phyloP scores from a whole-genome alignment of 139 green algal species.

The Nannochloris sp. region DNA sequence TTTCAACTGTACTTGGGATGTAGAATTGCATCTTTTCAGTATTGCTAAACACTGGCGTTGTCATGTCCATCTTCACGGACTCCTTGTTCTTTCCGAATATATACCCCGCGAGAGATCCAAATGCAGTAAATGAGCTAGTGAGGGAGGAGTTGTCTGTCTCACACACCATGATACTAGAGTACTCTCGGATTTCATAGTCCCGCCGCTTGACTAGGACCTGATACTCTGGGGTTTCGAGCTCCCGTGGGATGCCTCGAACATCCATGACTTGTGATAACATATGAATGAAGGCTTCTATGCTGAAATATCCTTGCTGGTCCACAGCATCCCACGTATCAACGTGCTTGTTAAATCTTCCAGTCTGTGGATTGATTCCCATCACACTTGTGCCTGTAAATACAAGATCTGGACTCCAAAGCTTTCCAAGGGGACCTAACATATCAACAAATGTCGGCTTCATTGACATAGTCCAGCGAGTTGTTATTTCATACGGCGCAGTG shows the following conservation, averaged over 20 bases:
- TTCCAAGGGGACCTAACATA: neutral
- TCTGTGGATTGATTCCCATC: constrained; percentile 55
- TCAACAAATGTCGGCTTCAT: constrained; percentile 21
- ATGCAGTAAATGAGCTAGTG: constrained; percentile 28
- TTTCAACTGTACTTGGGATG: neutral
- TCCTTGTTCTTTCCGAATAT: constrained; percentile 76
- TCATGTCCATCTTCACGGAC: constrained; percentile 61
- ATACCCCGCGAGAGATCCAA: constrained; percentile 63
- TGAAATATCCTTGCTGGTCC: constrained; percentile 15
- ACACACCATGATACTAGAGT: constrained; percentile 57
- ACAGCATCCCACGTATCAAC: constrained; percentile 33
- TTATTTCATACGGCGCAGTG: constrained; percentile 52
- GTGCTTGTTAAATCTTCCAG: constrained; percentile 28
- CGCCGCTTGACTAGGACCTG: constrained; percentile 28
- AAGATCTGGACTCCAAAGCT: constrained; percentile 5
- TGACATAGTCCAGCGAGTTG: constrained; percentile 44
- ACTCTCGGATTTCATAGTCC: constrained; percentile 68
- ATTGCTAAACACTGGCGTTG: constrained; percentile 49
- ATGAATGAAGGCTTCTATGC: constrained; percentile 14
- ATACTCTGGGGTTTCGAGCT: constrained; percentile 38
- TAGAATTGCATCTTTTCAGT: constrained; percentile 33
- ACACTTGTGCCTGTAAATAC: constrained; percentile 29
- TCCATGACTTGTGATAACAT: constrained; percentile 17
- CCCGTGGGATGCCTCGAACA: constrained; percentile 8
- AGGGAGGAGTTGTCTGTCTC: constrained; percentile 17